Conservation (phyloP, 305 asterid species). For the Fraxinus nigra region DNA sequence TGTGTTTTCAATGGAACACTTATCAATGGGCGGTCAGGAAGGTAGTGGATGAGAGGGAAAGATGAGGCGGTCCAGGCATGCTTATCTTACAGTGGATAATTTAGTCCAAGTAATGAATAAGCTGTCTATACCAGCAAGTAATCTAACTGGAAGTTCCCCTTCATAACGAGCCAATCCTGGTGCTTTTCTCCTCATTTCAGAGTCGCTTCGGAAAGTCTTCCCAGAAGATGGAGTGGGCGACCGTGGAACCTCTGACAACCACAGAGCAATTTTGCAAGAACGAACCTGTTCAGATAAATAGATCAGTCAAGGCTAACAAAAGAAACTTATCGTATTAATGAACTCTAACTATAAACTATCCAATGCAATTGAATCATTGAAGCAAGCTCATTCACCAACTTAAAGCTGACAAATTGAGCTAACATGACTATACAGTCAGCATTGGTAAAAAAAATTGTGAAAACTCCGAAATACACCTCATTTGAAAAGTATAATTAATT, state of each 20-base stretch:
- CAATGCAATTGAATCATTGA: neutral
- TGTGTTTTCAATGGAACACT: constrained; percentile 43
- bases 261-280: constrained; percentile 68
- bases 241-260: constrained; percentile 75
- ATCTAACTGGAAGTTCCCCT: constrained; percentile 80
- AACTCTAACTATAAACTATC: neutral
- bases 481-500: neutral
- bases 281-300: constrained; percentile 51
- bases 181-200: constrained; percentile 58
- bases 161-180: constrained; percentile 46
- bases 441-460: neutral
- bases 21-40: constrained; percentile 46
- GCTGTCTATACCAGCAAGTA: constrained; percentile 85
- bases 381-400: neutral
- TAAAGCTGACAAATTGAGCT: neutral
- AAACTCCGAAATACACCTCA: neutral
- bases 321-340: neutral
- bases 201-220: constrained; percentile 56
- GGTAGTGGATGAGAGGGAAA: constrained; percentile 60
- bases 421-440: neutral
- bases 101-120: constrained; percentile 67
- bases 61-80: constrained; percentile 60
- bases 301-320: constrained; percentile 8
- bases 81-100: constrained; percentile 80
- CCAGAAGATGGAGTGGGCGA: constrained; percentile 81